These are phyloP conservation scores for Hypoxylon sp. DNA, from an alignment of 2,329 filamentous ascomycete species.

Conservation along the genomic window DNA sequence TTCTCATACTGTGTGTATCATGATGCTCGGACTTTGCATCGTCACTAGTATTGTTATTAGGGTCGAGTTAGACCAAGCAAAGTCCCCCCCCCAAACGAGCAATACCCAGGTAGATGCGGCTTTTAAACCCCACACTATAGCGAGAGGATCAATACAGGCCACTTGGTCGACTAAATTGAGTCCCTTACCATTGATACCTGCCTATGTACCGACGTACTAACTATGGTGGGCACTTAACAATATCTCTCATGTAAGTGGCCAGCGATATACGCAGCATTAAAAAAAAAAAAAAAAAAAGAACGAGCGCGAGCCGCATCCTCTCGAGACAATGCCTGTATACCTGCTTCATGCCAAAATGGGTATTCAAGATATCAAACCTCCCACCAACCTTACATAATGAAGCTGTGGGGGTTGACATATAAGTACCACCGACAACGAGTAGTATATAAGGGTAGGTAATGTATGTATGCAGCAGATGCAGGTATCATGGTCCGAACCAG, in stretches of 20 bases:
- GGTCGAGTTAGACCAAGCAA: too few species aligned
- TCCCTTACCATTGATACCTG: too few species aligned
- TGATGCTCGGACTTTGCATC: too few species aligned
- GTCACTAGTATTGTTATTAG: too few species aligned
- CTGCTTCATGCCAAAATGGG: too few species aligned
- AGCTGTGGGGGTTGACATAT: conserved; percentile 38
- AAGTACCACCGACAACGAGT: conserved; percentile 32
- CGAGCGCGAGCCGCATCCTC: conserved; percentile 9
- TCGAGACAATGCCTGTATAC: neutral
- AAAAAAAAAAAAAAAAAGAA: conserved; percentile 5
- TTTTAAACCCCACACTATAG: conserved; percentile 7
- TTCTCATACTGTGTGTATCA: conserved; percentile 19
- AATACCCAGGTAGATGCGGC: too few species aligned
- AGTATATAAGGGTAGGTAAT: neutral
- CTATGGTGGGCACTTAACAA: too few species aligned
- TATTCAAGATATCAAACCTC: conserved; percentile 21
- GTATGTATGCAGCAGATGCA: conserved; percentile 10
- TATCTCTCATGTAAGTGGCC: conserved; percentile 19
- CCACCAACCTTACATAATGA: conserved; percentile 35
- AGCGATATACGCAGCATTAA: too few species aligned
- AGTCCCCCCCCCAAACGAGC: too few species aligned
- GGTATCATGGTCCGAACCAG: conserved; percentile 35
- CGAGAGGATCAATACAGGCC: conserved; percentile 16
- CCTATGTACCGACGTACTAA: too few species aligned
- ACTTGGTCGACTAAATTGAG: too few species aligned